phyloP scores from a whole-genome alignment of 495 filamentous ascomycete species.

The Aspergillus kassunensis region DNA sequence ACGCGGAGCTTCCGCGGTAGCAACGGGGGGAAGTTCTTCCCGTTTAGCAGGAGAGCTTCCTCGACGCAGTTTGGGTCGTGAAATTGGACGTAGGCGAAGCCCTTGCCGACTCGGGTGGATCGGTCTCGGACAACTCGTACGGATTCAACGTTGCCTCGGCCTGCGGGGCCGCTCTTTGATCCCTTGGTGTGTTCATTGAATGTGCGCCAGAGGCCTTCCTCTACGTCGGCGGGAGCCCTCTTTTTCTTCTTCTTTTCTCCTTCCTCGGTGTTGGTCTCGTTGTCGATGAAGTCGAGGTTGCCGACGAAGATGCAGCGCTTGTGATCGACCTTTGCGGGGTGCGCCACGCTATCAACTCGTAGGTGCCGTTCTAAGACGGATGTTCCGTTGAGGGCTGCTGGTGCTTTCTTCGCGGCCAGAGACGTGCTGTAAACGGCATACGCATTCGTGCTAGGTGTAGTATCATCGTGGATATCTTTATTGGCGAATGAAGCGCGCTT shows the following conservation, averaged over 20 bases:
- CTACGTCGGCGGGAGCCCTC: conserved; percentile 77
- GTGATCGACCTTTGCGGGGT: conserved; percentile 77
- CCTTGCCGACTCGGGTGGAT: conserved; percentile 89
- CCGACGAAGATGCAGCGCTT: conserved; percentile 93
- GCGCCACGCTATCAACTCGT: conserved; percentile 83
- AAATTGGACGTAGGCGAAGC: conserved; percentile 98
- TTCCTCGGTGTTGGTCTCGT: conserved; percentile 58
- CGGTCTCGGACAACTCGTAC: conserved; percentile 90
- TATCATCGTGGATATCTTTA: conserved; percentile 76
- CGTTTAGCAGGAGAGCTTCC: conserved; percentile 76
- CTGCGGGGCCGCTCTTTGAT: conserved; percentile 31
- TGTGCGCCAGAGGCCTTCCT: conserved; percentile 91
- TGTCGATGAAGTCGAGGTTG: conserved; percentile 91
- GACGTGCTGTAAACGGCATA: conserved; percentile 82
- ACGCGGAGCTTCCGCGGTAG: conserved; percentile 86
- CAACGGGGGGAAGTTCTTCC: conserved; percentile 89
- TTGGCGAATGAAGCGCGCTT: conserved; percentile 87
- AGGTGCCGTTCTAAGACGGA: conserved; percentile 84
- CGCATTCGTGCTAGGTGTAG: conserved; percentile 89
- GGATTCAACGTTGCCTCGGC: conserved; percentile 78
- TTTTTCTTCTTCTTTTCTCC: conserved; percentile 55
- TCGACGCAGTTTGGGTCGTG: conserved; percentile 84
- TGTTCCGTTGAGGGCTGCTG: conserved; percentile 74
- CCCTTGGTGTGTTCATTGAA: conserved; percentile 55
- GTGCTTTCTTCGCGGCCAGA: conserved; percentile 69